Percentiles rank a stretch among this genome's conserved stretches.
Evolutionary conservation across 1,139 yeast species (phyloP).

Genomic region (Meyerozyma carpophila): DNA sequence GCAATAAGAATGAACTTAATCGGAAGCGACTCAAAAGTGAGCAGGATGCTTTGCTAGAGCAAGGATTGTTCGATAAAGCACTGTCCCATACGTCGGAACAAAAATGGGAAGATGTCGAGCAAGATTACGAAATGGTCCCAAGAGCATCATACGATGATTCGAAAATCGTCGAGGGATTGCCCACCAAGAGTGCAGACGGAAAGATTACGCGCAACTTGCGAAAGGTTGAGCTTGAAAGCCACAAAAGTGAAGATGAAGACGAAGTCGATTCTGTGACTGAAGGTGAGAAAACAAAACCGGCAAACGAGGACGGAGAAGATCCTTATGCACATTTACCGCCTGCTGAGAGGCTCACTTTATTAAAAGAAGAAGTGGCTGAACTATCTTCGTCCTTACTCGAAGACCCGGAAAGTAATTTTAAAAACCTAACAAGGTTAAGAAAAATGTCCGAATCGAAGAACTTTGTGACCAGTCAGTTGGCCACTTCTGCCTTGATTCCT

Average conservation of each 20-base stretch:
- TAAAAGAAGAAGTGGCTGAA: constrained; percentile 82
- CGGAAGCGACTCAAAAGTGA: constrained; percentile 48
- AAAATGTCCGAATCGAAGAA: constrained; percentile 67
- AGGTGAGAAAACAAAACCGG: constrained; percentile 15
- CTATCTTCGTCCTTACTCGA: constrained; percentile 75
- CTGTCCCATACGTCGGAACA: constrained; percentile 7
- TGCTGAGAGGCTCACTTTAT: constrained; percentile 48
- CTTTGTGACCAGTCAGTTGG: constrained; percentile 64
- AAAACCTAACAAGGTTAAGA: constrained; percentile 61
- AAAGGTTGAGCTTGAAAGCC: constrained; percentile 19
- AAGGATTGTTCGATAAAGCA: constrained; percentile 9
- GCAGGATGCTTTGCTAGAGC: constrained; percentile 38
- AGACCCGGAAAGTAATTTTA: constrained; percentile 83
- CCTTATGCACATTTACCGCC: constrained; percentile 49
- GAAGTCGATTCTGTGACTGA: constrained; percentile 18
- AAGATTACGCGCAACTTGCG: constrained; percentile 57
- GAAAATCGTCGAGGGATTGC: constrained; percentile 65
- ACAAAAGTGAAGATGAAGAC: constrained; percentile 10
- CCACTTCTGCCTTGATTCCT: constrained; percentile 75
- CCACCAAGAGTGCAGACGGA: constrained; percentile 73
- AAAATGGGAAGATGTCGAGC: constrained; percentile 59
- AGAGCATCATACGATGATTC: constrained; percentile 35
- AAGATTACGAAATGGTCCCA: constrained; percentile 62
- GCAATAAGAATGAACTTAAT: constrained; percentile 35
- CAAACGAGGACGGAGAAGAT: constrained; percentile 33